These are phyloP conservation scores for Cicer bijugum DNA, from an alignment of 306 rosid genomes.

Conservation along the genomic window DNA sequence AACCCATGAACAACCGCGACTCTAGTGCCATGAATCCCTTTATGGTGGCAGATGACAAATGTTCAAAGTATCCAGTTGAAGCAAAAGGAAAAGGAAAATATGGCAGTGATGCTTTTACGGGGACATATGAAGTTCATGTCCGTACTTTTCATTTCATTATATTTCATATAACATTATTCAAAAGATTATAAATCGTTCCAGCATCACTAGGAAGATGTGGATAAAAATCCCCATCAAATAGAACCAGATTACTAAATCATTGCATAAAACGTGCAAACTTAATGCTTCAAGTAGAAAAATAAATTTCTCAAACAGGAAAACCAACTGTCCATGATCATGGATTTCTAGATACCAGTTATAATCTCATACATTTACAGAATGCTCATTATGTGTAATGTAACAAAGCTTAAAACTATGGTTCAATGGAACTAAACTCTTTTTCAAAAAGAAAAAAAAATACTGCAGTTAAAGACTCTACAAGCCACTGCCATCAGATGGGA, in stretches of 20 bases:
- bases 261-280: not conserved
- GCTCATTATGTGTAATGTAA: not conserved
- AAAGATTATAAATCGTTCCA: not conserved
- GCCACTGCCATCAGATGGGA: conserved; percentile 63
- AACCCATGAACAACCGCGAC: not conserved
- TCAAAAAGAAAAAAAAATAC: not conserved
- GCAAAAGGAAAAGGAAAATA: not conserved
- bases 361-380: not conserved
- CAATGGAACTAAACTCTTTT: conserved; percentile 2
- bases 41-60: not conserved
- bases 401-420: conserved; percentile 2
- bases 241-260: not conserved
- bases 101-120: not conserved
- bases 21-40: conserved; percentile 6
- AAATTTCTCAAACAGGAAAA: conserved; percentile 1
- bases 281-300: not conserved
- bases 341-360: not conserved
- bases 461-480: not conserved
- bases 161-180: not conserved
- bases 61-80: not conserved
- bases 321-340: not conserved
- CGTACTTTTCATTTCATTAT: not conserved
- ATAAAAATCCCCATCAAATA: not conserved
- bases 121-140: not conserved
- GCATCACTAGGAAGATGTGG: not conserved